A percentile compares a stretch with the other conserved stretches of the same genome.
These are phyloP conservation scores for Brachypodium distachyon DNA, from an alignment of 202 grass and related monocot genomes.

Conservation along the genomic window DNA sequence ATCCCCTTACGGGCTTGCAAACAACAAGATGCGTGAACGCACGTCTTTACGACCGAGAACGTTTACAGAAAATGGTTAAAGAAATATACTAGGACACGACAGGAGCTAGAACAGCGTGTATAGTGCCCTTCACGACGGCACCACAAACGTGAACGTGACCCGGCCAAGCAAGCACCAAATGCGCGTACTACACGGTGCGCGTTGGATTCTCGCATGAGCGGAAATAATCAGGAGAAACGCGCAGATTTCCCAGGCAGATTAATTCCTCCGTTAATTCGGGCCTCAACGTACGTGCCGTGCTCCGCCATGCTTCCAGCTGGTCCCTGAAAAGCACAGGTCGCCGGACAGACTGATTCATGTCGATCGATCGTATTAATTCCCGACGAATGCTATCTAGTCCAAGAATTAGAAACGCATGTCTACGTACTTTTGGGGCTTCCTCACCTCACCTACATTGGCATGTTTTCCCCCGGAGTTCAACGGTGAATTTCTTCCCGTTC, in stretches of 20 bases:
- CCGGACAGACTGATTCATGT: not conserved
- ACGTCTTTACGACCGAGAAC: not conserved
- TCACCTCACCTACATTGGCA: not conserved
- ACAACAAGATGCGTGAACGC: not conserved
- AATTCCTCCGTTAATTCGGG: not conserved
- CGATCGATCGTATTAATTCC: not conserved
- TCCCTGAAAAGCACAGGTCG: not conserved
- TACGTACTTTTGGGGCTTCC: no score
- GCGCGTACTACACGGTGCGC: not conserved
- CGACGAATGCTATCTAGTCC: not conserved
- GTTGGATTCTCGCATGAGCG: not conserved
- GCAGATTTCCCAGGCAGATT: not conserved
- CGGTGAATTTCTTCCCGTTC: not conserved
- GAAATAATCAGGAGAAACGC: not conserved
- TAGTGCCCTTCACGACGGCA: not conserved
- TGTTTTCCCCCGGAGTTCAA: not conserved
- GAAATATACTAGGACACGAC: no score
- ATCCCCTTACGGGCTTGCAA: no score
- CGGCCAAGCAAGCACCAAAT: not conserved
- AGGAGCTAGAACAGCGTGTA: not conserved
- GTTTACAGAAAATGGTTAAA: not conserved
- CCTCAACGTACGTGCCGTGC: not conserved
- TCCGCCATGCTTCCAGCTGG: not conserved
- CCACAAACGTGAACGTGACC: not conserved
- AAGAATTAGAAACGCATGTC: no score